Conservation (phyloP, 2,329 filamentous ascomycete species). For the Fonsecaea nubica region DNA sequence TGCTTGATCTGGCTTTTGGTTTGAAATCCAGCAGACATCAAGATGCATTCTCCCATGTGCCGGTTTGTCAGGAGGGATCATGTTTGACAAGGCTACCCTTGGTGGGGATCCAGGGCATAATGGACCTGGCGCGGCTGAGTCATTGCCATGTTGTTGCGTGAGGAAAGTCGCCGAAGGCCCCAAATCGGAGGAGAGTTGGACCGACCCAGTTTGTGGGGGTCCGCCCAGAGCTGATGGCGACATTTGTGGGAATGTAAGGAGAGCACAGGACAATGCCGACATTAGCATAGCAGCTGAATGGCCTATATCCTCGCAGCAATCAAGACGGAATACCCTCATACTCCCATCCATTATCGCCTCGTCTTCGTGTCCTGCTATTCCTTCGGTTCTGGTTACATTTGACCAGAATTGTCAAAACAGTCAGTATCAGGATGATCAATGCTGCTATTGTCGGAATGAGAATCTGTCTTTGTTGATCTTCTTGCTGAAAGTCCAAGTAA, state of each 20-base stretch:
- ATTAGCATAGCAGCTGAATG: background rate
- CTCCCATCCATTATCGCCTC: slow-evolving; percentile 64
- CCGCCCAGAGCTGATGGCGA: background rate
- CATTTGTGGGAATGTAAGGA: background rate
- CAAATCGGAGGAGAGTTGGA: slow-evolving; percentile 19
- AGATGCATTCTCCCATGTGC: background rate
- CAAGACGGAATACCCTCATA: slow-evolving; percentile 70
- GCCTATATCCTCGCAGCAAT: slow-evolving; percentile 11
- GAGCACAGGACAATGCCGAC: background rate
- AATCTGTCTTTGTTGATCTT: slow-evolving; percentile 56
- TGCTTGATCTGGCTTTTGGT: background rate
- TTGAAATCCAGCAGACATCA: slow-evolving; percentile 9
- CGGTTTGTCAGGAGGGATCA: background rate
- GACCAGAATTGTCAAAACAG: slow-evolving; percentile 66
- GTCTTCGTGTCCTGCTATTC: slow-evolving; percentile 58
- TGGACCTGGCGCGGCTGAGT: background rate
- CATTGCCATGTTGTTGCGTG: slow-evolving; percentile 6
- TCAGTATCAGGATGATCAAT: slow-evolving; percentile 67
- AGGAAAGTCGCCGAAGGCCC: slow-evolving; percentile 28
- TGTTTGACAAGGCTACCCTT: slow-evolving; percentile 7
- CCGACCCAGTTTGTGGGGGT: slow-evolving; percentile 1
- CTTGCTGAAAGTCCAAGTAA: slow-evolving; percentile 56
- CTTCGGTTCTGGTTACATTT: slow-evolving; percentile 69
- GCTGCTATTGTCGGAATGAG: slow-evolving; percentile 68
- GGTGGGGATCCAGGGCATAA: background rate